A percentile compares a stretch with the other conserved stretches of the same genome.
These are phyloP conservation scores for Agaricus blazei DNA, from an alignment of 768 basidiomycete species.

Conservation along the genomic window DNA sequence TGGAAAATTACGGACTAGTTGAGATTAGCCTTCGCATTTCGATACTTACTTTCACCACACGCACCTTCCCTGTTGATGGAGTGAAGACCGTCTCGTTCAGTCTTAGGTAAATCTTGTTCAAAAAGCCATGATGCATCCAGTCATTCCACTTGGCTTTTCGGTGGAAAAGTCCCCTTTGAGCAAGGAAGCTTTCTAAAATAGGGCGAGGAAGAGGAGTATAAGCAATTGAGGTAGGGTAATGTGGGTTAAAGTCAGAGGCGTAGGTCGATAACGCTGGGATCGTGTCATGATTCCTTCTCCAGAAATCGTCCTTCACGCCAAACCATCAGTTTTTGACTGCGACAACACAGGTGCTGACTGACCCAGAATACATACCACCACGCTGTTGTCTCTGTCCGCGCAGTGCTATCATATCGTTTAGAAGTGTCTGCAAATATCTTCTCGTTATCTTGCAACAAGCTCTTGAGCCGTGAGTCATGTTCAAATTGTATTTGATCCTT, in stretches of 20 bases:
- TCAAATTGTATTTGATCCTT: constrained; percentile 42
- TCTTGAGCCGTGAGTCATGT: constrained; percentile 48
- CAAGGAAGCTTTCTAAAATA: constrained; percentile 58
- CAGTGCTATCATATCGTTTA: constrained; percentile 47
- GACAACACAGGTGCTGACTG: constrained; percentile 14
- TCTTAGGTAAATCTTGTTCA: constrained; percentile 70
- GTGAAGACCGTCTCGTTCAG: constrained; percentile 62
- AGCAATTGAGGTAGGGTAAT: constrained; percentile 68
- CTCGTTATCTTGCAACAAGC: constrained; percentile 41
- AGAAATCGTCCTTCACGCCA: constrained; percentile 60
- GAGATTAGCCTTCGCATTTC: not conserved
- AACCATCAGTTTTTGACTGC: not conserved
- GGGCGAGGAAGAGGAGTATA: constrained; percentile 64
- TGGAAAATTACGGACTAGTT: constrained; percentile 59
- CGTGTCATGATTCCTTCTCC: constrained; percentile 63
- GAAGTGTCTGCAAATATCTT: constrained; percentile 44
- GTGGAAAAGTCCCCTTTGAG: constrained; percentile 53
- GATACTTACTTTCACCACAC: not conserved
- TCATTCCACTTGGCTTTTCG: constrained; percentile 36
- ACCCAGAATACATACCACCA: constrained; percentile 88
- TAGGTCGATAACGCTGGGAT: constrained; percentile 44
- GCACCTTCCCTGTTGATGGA: constrained; percentile 3
- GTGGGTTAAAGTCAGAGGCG: constrained; percentile 62
- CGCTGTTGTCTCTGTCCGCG: constrained; percentile 41
- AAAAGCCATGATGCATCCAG: constrained; percentile 56